Conservation (phyloP, 768 basidiomycete species). For the Leccinum sublutescens region DNA sequence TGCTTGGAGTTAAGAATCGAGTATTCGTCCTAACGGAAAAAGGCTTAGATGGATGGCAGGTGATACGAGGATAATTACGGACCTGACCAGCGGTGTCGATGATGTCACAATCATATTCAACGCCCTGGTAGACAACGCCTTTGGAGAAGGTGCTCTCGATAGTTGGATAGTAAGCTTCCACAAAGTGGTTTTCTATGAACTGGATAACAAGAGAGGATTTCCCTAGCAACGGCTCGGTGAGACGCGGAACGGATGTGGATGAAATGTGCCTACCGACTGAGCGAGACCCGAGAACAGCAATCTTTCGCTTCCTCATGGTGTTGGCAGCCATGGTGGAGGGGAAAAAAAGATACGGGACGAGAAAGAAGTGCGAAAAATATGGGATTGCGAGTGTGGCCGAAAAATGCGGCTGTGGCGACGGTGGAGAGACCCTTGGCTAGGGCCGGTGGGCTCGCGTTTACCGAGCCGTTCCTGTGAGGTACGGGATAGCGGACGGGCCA, state of each 20-base stretch:
- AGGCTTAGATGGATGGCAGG: constrained; percentile 4
- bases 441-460: constrained; percentile 23
- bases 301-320: constrained; percentile 77
- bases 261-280: constrained; percentile 68
- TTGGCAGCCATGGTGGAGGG: constrained; percentile 29
- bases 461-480: constrained; percentile 29
- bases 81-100: constrained; percentile 98
- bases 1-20: constrained; percentile 91
- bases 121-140: constrained; percentile 81
- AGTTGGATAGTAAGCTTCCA: constrained; percentile 93
- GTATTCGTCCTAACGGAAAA: constrained; percentile 72
- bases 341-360: constrained; percentile 6
- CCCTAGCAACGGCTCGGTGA: constrained; percentile 49
- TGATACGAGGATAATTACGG: constrained; percentile 21
- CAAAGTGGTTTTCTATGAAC: constrained; percentile 90
- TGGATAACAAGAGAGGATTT: constrained; percentile 93
- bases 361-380: constrained; percentile 14
- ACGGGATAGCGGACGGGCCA: constrained; percentile 15
- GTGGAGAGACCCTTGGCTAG: not conserved
- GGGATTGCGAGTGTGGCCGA: constrained; percentile 12
- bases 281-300: constrained; percentile 83
- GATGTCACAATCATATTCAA: constrained; percentile 95
- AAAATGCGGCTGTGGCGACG: constrained; percentile 25
- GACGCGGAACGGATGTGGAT: constrained; percentile 6
- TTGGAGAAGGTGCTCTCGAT: constrained; percentile 89